Conservation (phyloP, 2,329 filamentous ascomycete species). For the Aspergillus aculeatus region DNA sequence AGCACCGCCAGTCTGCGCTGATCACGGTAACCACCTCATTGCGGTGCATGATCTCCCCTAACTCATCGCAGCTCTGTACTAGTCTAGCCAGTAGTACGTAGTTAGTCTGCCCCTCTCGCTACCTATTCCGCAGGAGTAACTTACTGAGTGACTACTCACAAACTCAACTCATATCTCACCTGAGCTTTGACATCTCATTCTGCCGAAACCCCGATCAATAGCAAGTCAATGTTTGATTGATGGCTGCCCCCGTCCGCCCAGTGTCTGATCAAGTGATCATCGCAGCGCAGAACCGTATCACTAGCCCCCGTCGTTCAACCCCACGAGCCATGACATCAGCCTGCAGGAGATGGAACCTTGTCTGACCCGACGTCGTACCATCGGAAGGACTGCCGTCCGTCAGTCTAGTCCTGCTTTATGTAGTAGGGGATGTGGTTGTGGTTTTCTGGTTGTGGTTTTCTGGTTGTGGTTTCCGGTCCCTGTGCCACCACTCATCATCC, state of each 20-base stretch:
- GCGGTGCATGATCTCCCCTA: neutral
- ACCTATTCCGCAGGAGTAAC: no score
- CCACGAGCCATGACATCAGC: conserved; percentile 9
- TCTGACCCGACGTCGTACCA: conserved; percentile 1
- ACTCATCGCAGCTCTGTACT: neutral
- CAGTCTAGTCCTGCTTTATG: neutral
- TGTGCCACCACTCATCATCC: no score
- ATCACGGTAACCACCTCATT: neutral
- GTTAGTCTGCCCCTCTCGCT: no score
- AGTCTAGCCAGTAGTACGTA: neutral
- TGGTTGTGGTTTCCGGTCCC: no score
- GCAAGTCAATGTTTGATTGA: no score
- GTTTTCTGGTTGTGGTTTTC: no score
- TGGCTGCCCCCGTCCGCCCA: neutral
- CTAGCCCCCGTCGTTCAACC: neutral
- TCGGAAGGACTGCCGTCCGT: neutral
- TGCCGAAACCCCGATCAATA: neutral
- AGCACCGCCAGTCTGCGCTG: neutral
- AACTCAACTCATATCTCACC: neutral
- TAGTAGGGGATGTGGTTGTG: no score
- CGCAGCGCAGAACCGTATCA: neutral
- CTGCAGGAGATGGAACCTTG: conserved; percentile 1
- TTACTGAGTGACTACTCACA: no score
- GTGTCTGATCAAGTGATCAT: conserved; percentile 1
- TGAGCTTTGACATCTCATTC: conserved; percentile 3